These are phyloP conservation scores for Colletotrichum lini DNA, from an alignment of 2,329 filamentous ascomycete species.

Conservation along the genomic window DNA sequence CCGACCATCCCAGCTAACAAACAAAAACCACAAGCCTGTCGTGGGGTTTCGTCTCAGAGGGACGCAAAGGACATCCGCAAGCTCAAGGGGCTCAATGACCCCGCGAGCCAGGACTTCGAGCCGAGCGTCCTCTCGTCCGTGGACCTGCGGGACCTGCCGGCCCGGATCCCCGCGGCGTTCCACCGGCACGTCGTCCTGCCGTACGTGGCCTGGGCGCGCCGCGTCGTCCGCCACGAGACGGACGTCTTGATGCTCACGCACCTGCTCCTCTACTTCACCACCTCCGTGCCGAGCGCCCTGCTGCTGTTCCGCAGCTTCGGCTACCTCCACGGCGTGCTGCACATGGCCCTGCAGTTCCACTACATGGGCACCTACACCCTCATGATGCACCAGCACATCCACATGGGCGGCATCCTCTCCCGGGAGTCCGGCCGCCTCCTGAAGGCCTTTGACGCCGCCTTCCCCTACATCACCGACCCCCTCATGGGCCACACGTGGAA, in stretches of 20 bases:
- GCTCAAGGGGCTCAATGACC: slow-evolving; percentile 60
- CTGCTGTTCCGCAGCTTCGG: slow-evolving; percentile 76
- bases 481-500: slow-evolving; percentile 90
- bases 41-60: slow-evolving; percentile 14
- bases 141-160: slow-evolving; percentile 55
- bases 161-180: slow-evolving; percentile 49
- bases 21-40: slow-evolving; percentile 1
- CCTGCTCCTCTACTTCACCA: slow-evolving; percentile 78
- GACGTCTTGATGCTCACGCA: slow-evolving; percentile 87
- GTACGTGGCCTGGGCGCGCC: slow-evolving; percentile 70
- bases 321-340: slow-evolving; percentile 76
- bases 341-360: slow-evolving; percentile 75
- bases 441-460: slow-evolving; percentile 71
- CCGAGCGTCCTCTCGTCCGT: slow-evolving; percentile 61
- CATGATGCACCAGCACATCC: slow-evolving; percentile 89
- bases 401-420: slow-evolving; percentile 78
- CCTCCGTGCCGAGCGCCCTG: slow-evolving; percentile 78
- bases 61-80: slow-evolving; percentile 46
- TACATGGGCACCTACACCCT: slow-evolving; percentile 83
- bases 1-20: neutral
- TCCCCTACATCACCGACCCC: slow-evolving; percentile 82
- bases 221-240: slow-evolving; percentile 74
- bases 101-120: slow-evolving; percentile 57
- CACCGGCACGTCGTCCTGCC: slow-evolving; percentile 56
- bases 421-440: slow-evolving; percentile 57